Evolutionary conservation across 768 basidiomycete genomes (phyloP), one percentile per base, ranked within the genome.

Genomic region (Hericium rajendrae): DNA sequence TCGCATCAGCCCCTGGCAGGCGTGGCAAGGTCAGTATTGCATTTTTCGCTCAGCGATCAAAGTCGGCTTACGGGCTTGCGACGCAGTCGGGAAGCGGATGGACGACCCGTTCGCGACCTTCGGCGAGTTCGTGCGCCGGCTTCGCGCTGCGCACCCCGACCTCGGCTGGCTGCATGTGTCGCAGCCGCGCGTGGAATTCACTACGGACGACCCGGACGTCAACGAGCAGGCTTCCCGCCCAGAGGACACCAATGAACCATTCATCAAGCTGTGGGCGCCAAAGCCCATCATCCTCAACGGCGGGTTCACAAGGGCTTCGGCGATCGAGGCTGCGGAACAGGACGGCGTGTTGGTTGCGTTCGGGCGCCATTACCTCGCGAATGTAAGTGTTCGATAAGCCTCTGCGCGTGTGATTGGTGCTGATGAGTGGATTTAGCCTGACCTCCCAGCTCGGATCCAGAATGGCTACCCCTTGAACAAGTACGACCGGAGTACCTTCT

Each of bases 241-340:
- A 32, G 32, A 32, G 32, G 49, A 51, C 20, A 70, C 71, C 1
- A 80, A 75, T 52, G 74, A 78, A 51, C 76, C 78, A 59, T 49
- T 81, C 22, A 70, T 77, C 11, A 58, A 69, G 2, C 73, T 79
- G 5, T 82, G 81, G 80, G 67, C 70, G 6, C 70, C 72, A 0
- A 65, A 70, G 10, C 65, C 66, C 0, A 68, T 74, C 52, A 74
- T 82, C 54, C 69, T 68, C 12, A 74, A 76, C 4, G 78, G 79
- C 24, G 77, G 75, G 3, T 75, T 78, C 60, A 72, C 70, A 1
- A 68, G 74, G 3, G 70, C 77, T 46, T 64, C 62, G 0, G 81
- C 78, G 0, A 54, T 78, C 2, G 60, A 65, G 24, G 61, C 61
- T 0, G 78, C 74, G 1, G 73, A 78, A 41, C 61, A 65, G 51